Conservation (phyloP, 129 eudicot species). For the Flaveria brownii region DNA sequence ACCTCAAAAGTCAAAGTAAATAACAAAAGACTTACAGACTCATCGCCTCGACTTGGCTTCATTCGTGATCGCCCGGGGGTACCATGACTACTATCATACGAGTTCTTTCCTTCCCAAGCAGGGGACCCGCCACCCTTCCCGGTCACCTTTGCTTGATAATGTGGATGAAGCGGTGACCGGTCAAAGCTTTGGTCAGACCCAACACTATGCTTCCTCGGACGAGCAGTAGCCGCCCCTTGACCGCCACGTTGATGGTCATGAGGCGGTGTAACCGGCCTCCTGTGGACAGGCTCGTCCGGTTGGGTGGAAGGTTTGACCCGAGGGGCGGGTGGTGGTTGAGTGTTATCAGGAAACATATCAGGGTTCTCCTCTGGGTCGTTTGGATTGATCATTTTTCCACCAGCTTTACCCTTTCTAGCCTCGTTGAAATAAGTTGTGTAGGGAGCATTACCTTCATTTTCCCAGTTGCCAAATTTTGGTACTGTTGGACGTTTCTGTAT, state of each 20-base stretch:
- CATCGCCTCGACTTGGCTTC: constrained; percentile 17
- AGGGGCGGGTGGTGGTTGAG: constrained; percentile 36
- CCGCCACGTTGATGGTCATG: constrained; percentile 30
- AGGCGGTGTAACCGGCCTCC: constrained; percentile 34
- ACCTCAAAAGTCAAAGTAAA: too few relatives aligned
- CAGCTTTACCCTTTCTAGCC: constrained; percentile 66
- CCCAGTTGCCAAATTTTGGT: constrained; percentile 94
- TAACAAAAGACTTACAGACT: too few relatives aligned
- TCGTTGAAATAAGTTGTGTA: constrained; percentile 81
- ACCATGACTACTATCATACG: constrained; percentile 73
- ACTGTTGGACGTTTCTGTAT: constrained; percentile 58
- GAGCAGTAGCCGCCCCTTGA: too few relatives aligned
- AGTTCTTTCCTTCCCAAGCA: constrained; percentile 54
- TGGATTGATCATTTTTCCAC: constrained; percentile 84
- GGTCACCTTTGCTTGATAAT: constrained; percentile 48
- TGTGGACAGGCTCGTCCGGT: constrained; percentile 41
- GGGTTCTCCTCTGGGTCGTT: constrained; percentile 86
- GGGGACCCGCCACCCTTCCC: constrained; percentile 57
- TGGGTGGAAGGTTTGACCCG: constrained; percentile 34
- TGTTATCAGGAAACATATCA: constrained; percentile 44
- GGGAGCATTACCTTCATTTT: constrained; percentile 54
- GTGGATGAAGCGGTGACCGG: constrained; percentile 71
- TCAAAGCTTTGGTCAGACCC: too few relatives aligned
- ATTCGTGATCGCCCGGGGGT: constrained; percentile 59
- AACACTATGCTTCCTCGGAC: too few relatives aligned